These are phyloP conservation scores for Fusarium pilosicola DNA, from an alignment of 2,329 filamentous ascomycete species.

Conservation along the genomic window DNA sequence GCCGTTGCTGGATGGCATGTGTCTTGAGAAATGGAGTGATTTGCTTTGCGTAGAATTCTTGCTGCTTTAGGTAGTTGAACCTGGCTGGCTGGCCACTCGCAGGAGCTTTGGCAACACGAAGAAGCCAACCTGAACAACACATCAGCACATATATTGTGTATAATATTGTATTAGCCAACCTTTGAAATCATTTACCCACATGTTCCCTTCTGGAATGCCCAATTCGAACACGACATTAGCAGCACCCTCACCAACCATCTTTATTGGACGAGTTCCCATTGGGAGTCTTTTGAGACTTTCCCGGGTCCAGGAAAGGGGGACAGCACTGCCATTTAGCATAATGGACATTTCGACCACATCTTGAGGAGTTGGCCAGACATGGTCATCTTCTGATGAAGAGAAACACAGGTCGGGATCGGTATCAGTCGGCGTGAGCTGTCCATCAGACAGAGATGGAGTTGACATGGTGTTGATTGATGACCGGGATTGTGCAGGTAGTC, in stretches of 20 bases:
- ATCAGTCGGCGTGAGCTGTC: slow-evolving; percentile 43
- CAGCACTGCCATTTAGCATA: slow-evolving; percentile 40
- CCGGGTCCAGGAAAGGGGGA: slow-evolving; percentile 40
- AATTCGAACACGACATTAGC: slow-evolving; percentile 81
- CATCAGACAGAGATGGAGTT: slow-evolving; percentile 43
- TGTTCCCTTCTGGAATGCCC: slow-evolving; percentile 50
- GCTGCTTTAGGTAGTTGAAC: slow-evolving; percentile 53
- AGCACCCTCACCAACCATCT: slow-evolving; percentile 73
- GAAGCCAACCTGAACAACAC: slow-evolving; percentile 46
- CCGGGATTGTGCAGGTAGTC: slow-evolving; percentile 39
- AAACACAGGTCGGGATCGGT: slow-evolving; percentile 42
- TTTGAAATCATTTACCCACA: slow-evolving; percentile 47
- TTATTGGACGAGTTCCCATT: slow-evolving; percentile 47
- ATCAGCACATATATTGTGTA: slow-evolving; percentile 22
- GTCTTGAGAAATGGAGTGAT: slow-evolving; percentile 50
- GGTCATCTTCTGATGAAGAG: slow-evolving; percentile 36
- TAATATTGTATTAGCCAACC: slow-evolving; percentile 44
- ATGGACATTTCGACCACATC: slow-evolving; percentile 44
- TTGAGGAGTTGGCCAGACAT: slow-evolving; percentile 42
- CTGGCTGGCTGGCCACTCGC: slow-evolving; percentile 44
- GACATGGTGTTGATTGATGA: slow-evolving; percentile 42
- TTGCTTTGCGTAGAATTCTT: slow-evolving; percentile 49
- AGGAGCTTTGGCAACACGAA: slow-evolving; percentile 54
- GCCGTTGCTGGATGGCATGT: slow-evolving; percentile 51
- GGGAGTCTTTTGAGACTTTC: slow-evolving; percentile 48